Conservation (phyloP, 2,329 filamentous ascomycete genomes). For the Aquanectria penicillioides region DNA sequence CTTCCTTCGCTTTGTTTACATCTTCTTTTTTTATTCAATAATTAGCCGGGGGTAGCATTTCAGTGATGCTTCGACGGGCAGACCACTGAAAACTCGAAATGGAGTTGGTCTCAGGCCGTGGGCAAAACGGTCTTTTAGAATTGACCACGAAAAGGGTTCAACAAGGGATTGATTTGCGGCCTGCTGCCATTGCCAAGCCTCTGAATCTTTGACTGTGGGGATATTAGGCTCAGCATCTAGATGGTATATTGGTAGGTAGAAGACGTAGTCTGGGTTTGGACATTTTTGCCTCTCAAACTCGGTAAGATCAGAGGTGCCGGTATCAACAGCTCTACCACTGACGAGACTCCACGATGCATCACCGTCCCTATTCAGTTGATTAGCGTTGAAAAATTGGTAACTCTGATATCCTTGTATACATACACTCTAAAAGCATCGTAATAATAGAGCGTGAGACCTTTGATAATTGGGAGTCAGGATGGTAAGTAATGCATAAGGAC, state of each 20-base stretch:
- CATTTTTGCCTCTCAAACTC: neutral
- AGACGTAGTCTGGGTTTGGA: neutral
- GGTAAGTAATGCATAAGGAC: neutral
- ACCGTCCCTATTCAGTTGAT: neutral
- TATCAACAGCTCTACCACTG: neutral
- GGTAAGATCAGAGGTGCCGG: neutral
- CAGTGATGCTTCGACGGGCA: conserved; percentile 3
- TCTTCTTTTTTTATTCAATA: conserved; percentile 30
- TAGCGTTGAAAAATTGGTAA: neutral
- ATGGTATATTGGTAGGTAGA: neutral
- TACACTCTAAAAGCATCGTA: neutral
- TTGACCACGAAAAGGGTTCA: neutral
- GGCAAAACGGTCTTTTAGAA: neutral
- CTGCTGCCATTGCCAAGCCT: neutral
- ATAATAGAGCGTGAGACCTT: neutral
- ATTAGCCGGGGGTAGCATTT: conserved; percentile 36
- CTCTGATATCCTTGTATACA: neutral
- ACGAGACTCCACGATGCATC: neutral
- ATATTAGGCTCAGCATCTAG: neutral
- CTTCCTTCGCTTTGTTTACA: neutral
- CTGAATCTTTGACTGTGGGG: neutral
- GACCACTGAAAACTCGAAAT: neutral
- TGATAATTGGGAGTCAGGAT: neutral
- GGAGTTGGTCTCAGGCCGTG: neutral
- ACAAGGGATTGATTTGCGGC: neutral